Conservation (phyloP, 2,329 filamentous ascomycete genomes). For the Colletotrichum destructivum region DNA sequence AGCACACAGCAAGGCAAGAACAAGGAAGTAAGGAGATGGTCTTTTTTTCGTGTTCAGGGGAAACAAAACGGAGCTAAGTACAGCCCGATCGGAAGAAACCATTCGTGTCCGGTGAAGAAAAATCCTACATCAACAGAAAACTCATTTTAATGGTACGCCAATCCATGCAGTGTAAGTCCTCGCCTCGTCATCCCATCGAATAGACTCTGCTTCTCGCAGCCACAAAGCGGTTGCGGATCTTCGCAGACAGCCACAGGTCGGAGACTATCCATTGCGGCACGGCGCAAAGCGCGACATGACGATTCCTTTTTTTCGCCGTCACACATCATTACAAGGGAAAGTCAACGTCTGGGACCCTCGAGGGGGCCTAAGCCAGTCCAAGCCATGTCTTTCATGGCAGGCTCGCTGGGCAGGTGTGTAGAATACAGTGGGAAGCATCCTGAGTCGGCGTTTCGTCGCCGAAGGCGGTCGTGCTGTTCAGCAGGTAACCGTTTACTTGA, state of each 20-base stretch:
- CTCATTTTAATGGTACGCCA: slow-evolving; percentile 62
- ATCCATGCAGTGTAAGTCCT: slow-evolving; percentile 65
- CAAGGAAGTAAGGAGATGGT: slow-evolving; percentile 29
- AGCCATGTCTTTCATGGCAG: slow-evolving; percentile 28
- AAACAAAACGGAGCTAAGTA: slow-evolving; percentile 39
- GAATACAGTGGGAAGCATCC: slow-evolving; percentile 34
- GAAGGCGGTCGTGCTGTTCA: slow-evolving; percentile 17
- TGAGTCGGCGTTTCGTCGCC: slow-evolving; percentile 34
- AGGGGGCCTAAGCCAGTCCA: slow-evolving; percentile 12
- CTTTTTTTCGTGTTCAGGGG: slow-evolving; percentile 9
- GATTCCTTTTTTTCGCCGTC: slow-evolving; percentile 25
- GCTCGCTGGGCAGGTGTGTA: slow-evolving; percentile 32
- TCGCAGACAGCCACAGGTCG: slow-evolving; percentile 62
- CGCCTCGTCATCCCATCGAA: slow-evolving; percentile 65
- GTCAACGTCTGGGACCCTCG: slow-evolving; percentile 27
- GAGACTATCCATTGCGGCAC: slow-evolving; percentile 61
- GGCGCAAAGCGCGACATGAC: slow-evolving; percentile 50
- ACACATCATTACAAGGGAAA: slow-evolving; percentile 44
- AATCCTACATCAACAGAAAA: slow-evolving; percentile 47
- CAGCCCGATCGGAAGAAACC: slow-evolving; percentile 42
- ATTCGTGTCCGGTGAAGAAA: slow-evolving; percentile 33
- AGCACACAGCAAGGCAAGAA: not conserved
- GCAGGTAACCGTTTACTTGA: slow-evolving; percentile 73
- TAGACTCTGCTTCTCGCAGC: slow-evolving; percentile 56
- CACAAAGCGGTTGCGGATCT: slow-evolving; percentile 52